Evolutionary conservation across 169 alveolate genomes (phyloP).

Genomic region (Theileria luwenshuni): DNA sequence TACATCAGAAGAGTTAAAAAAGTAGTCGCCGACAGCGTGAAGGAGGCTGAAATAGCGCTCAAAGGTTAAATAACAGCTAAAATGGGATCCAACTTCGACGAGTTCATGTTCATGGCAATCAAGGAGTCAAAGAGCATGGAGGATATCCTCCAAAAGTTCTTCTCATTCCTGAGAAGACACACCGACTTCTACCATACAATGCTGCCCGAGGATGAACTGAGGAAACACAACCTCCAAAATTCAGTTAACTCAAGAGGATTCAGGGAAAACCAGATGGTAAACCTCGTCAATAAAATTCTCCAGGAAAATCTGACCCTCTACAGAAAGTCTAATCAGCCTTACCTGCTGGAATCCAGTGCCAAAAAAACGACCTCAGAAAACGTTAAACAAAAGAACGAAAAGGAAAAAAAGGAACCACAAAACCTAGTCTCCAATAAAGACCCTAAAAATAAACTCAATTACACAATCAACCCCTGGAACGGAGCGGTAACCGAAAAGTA

Average conservation of each 20-base stretch:
- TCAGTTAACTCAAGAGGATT: slow-evolving; percentile 62
- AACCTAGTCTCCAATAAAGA: not conserved
- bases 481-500: slow-evolving; percentile 74
- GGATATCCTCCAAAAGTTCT: slow-evolving; percentile 55
- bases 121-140: slow-evolving; percentile 48
- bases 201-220: slow-evolving; percentile 17
- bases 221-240: slow-evolving; percentile 27
- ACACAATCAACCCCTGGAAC: slow-evolving; percentile 65
- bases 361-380: not conserved
- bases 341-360: slow-evolving; percentile 24
- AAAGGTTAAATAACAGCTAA: slow-evolving; percentile 1
- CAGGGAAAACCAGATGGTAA: slow-evolving; percentile 30
- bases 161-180: slow-evolving; percentile 60
- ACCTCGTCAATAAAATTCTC: slow-evolving; percentile 25
- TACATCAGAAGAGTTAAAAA: slow-evolving; percentile 89
- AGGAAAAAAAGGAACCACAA: slow-evolving; percentile 1
- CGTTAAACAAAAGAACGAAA: not conserved
- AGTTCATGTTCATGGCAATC: slow-evolving; percentile 58
- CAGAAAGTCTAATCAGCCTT: slow-evolving; percentile 52
- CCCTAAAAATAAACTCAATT: not conserved
- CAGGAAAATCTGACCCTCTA: slow-evolving; percentile 38
- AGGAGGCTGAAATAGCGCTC: slow-evolving; percentile 39
- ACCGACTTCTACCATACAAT: slow-evolving; percentile 67
- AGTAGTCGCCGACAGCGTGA: slow-evolving; percentile 83
- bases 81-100: slow-evolving; percentile 48